Conservation (phyloP, 805 yeast genomes). For the Ascoidea rubescens region DNA sequence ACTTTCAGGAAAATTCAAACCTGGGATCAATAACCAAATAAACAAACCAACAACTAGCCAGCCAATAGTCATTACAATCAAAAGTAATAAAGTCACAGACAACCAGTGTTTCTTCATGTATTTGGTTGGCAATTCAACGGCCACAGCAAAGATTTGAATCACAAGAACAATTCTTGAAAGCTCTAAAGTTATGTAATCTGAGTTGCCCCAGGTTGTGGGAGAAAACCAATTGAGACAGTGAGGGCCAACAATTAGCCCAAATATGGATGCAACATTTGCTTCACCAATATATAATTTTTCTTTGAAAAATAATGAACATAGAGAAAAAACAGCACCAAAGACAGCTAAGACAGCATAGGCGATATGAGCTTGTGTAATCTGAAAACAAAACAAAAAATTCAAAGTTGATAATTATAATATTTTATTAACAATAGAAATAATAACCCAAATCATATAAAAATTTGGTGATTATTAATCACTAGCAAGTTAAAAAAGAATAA, state of each 20-base stretch:
- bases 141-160: conserved; percentile 86
- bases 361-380: conserved; percentile 56
- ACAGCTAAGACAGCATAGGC: conserved; percentile 84
- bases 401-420: conserved; percentile 5
- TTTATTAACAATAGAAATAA: conserved; percentile 9
- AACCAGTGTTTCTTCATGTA: conserved; percentile 78
- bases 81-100: conserved; percentile 56
- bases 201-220: conserved; percentile 76
- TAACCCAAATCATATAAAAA: not conserved
- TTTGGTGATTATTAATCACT: not conserved
- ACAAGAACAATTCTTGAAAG: conserved; percentile 71
- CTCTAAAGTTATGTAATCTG: conserved; percentile 73
- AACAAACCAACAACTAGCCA: conserved; percentile 77
- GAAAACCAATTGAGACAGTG: conserved; percentile 73
- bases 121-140: conserved; percentile 83
- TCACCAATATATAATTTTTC: conserved; percentile 82
- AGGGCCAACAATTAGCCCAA: conserved; percentile 83
- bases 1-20: conserved; percentile 56
- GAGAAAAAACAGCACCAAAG: conserved; percentile 66
- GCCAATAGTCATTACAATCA: conserved; percentile 85
- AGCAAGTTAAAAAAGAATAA: not conserved
- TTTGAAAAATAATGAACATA: conserved; percentile 69
- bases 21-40: conserved; percentile 66
- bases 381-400: conserved; percentile 2
- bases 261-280: conserved; percentile 76